phyloP scores from a whole-genome alignment of 495 filamentous ascomycete genomes.

The Trichoderma reesei region DNA sequence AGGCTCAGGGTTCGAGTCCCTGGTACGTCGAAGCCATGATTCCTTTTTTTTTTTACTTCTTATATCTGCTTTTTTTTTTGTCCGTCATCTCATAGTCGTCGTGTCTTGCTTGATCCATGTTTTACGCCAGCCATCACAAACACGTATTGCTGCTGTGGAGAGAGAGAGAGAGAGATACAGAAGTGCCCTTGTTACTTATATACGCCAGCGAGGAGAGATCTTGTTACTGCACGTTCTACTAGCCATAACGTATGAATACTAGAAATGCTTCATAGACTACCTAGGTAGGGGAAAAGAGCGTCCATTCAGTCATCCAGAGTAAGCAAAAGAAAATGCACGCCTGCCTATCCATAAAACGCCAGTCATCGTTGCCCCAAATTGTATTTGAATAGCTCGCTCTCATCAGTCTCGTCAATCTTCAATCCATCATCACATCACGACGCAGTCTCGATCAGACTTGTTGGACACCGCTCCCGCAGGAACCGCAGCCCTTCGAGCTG shows the following conservation, averaged over 20 bases:
- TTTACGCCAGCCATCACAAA: too few relatives aligned
- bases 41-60: not conserved
- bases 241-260: too few relatives aligned
- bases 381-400: not conserved
- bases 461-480: not conserved
- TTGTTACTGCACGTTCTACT: too few relatives aligned
- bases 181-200: too few relatives aligned
- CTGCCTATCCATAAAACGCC: not conserved
- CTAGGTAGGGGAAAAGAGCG: not conserved
- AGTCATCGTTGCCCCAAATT: not conserved
- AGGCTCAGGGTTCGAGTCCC: constrained; percentile 14
- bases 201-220: too few relatives aligned
- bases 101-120: too few relatives aligned
- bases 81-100: not conserved
- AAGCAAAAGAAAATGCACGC: not conserved
- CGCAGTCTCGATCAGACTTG: constrained; percentile 22
- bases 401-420: not conserved
- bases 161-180: too few relatives aligned
- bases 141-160: too few relatives aligned
- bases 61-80: not conserved
- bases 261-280: too few relatives aligned
- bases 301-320: not conserved
- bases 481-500: not conserved
- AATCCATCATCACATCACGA: constrained; percentile 22
- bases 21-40: constrained; percentile 3